Evolutionary conservation across 2,329 filamentous ascomycete species (phyloP).

Genomic region (Ophiostoma ips): DNA sequence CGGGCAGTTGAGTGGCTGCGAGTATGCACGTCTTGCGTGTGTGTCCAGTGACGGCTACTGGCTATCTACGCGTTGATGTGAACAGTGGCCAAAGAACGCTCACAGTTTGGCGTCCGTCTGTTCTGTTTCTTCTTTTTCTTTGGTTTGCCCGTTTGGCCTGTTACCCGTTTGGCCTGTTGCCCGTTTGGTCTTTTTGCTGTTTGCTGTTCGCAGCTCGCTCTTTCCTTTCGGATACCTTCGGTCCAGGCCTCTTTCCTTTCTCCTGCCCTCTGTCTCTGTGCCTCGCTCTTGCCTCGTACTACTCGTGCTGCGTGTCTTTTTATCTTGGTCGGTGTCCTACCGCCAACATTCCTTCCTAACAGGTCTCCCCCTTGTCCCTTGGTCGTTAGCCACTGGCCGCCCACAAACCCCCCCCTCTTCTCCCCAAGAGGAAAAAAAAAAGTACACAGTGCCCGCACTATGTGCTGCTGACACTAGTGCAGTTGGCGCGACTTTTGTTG

Average conservation of each 20-base stretch:
- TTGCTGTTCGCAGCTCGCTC: neutral
- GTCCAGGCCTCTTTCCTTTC: neutral
- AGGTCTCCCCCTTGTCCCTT: slow-evolving; percentile 2
- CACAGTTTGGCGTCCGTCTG: too few species aligned
- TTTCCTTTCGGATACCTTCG: neutral
- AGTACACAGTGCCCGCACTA: slow-evolving; percentile 6
- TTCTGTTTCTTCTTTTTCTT: too few species aligned
- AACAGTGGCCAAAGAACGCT: too few species aligned
- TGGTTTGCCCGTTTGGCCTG: too few species aligned
- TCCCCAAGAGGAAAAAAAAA: slow-evolving; percentile 2
- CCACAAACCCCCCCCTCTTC: neutral
- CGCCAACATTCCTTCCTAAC: neutral
- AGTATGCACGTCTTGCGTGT: too few species aligned
- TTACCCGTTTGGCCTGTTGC: too few species aligned
- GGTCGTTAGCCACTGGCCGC: neutral
- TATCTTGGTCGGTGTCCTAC: neutral
- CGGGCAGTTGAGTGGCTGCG: too few species aligned
- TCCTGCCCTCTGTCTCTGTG: neutral
- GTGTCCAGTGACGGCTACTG: too few species aligned
- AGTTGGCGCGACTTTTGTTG: neutral
- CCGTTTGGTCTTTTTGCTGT: neutral
- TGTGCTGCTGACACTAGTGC: slow-evolving; percentile 6
- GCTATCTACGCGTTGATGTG: too few species aligned
- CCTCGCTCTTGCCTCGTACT: neutral
- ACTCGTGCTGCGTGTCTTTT: neutral